phyloP scores from a whole-genome alignment of 352 stramenopile species.

The Pythium monospermum region DNA sequence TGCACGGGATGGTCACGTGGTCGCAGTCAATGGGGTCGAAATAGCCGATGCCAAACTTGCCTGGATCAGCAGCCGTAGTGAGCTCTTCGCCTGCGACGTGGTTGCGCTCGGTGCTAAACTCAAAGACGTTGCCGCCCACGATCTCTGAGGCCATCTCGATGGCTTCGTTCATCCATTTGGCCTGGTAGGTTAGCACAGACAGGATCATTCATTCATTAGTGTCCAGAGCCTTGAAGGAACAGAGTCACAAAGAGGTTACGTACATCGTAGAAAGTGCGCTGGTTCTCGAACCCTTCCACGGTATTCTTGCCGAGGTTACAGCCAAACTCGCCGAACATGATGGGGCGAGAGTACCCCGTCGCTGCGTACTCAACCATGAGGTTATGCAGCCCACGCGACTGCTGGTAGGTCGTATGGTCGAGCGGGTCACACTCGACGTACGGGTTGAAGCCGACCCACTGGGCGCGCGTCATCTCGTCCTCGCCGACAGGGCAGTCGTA shows the following conservation, averaged over 20 bases:
- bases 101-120: conserved; percentile 69
- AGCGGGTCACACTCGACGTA: conserved; percentile 65
- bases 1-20: conserved; percentile 38
- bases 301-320: conserved; percentile 70
- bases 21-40: conserved; percentile 58
- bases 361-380: conserved; percentile 57
- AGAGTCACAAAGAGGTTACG: neutral
- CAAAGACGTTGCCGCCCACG: conserved; percentile 77
- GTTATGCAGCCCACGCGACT: conserved; percentile 52
- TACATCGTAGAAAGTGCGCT: conserved; percentile 66
- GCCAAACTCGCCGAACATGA: conserved; percentile 78
- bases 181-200: conserved; percentile 31
- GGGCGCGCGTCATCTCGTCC: conserved; percentile 44
- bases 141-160: conserved; percentile 67
- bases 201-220: too few relatives aligned
- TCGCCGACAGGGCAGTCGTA: conserved; percentile 63
- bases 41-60: conserved; percentile 61
- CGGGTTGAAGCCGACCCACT: conserved; percentile 68
- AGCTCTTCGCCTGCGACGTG: conserved; percentile 51
- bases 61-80: conserved; percentile 37
- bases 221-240: too few relatives aligned
- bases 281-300: conserved; percentile 60
- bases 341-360: conserved; percentile 40
- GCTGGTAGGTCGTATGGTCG: conserved; percentile 41
- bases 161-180: conserved; percentile 85